Evolutionary conservation across 257 asterid genomes (phyloP), one percentile per base, ranked within the genome.

Genomic region (Avicennia marina): DNA sequence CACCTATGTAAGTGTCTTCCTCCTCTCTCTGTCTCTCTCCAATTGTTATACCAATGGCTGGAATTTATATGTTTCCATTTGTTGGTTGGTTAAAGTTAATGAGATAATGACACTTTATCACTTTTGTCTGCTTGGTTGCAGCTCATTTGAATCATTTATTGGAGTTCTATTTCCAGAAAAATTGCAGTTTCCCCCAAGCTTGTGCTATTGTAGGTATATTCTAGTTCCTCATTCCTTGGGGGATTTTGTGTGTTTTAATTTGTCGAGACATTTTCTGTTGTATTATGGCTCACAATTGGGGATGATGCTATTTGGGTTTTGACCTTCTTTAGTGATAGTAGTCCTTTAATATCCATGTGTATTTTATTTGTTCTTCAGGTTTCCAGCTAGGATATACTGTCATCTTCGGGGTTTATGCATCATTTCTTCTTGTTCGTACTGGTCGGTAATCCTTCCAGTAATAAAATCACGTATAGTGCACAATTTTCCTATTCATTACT

Each of bases 361-460:
- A 46, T 25, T 29, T 62, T 53, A 24, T 71, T 63, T 49, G 34
- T 29, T 55, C 53, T 73, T 65, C 81, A 91, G 99, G 95, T 70
- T 79, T 89, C 81, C 99, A 93, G 81, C 82, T 89, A 39, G 91
- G 88, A 62, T 93, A 93, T 82, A 93, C 96, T 32, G 87, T 89
- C 65, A 68, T 93, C 62, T 89, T 93, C 62, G 97, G 99, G 68
- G 83, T 89, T 11, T 93, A 84, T 67, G 97, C 96, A 0, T 86
- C 97, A 11, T 93, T 89, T 81, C 84, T 93, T 65, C 77, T 86
- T 63, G 70, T 84, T 58, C 99, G 97, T 41, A 93, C 96, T 44
- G 99, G 98, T 87, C 57, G 17, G 87, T 36, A 32, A 54, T 74
- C 52, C 45, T 53, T 65, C 20, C 46, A 27, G 16, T 18, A 26